Evolutionary conservation across 2,329 filamentous ascomycete species (phyloP), one percentile per base, ranked within the genome.

Genomic region (Orbilia quercus): DNA sequence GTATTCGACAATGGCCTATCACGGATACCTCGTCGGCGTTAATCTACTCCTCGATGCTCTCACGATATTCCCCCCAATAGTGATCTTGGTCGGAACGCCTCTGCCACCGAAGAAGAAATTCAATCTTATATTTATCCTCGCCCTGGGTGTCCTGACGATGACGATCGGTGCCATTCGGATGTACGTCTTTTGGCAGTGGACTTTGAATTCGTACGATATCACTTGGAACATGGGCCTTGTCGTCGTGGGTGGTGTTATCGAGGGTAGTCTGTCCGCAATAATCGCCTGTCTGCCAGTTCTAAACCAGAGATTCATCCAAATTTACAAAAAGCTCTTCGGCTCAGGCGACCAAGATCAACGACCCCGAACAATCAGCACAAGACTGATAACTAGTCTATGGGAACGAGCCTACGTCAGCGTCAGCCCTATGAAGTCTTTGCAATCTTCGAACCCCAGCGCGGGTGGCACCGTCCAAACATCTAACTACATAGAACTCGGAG

Each of bases 11-110:
- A 60, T 69, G 40, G 34, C 23, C 20, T 23, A 23, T 14, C 50
- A 69, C 23, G 64, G 44, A 11, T n/a, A 40, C 11, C 40, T 59
- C 6, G 36, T 55, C 7, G 64, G 31, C 2, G 50, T 54, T 2
- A 54, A 69, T 40, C 34, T 69, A 12, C 9, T 25, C 1, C 45
- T 69, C 16, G 64, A 69, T 9, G 45, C 51, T 25, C 38, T 69
- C 7, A 69, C 64, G 6, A 69, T 69, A 11, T 57, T 69, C 45
- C 64, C 64, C 1, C 64, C 64, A 1, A 36, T 69, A n/a, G 23
- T 53, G 7, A 53, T 69, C 9, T 7, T 69, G 2, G 44, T 36
- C 1, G 38, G 25, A 1, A 42, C 55, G 22, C 53, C 53, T 6
- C n/a, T 69, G 1, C 36, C 64, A 14, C 18, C 18, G 6, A 58